These are phyloP conservation scores for Cyberlindnera americana DNA, from an alignment of 805 yeast species.

Conservation along the genomic window DNA sequence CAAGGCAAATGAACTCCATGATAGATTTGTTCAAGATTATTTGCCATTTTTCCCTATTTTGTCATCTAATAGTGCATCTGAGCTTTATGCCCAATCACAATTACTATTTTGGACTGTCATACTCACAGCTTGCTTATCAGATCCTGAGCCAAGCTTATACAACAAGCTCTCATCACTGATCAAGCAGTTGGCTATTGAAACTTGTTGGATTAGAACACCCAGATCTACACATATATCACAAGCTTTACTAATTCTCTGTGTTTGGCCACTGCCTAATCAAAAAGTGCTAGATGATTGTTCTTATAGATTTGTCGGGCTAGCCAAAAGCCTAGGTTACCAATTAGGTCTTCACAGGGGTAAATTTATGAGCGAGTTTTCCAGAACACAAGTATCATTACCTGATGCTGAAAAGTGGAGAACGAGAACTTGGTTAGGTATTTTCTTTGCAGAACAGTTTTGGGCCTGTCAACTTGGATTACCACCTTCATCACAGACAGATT, in stretches of 20 bases:
- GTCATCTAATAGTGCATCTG: conserved; percentile 65
- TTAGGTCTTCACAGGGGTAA: conserved; percentile 89
- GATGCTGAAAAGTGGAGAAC: conserved; percentile 95
- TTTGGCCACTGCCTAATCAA: conserved; percentile 92
- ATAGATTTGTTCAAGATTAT: conserved; percentile 59
- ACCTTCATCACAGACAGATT: conserved; percentile 80
- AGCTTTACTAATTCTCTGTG: conserved; percentile 76
- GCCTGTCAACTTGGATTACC: conserved; percentile 85
- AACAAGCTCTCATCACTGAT: conserved; percentile 70
- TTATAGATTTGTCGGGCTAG: conserved; percentile 82
- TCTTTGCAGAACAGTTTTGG: conserved; percentile 88
- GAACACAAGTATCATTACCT: conserved; percentile 84
- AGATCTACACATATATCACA: conserved; percentile 92
- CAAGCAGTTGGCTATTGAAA: conserved; percentile 83
- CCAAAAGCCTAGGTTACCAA: conserved; percentile 79
- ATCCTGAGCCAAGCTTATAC: conserved; percentile 82
- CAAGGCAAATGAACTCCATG: conserved; percentile 72
- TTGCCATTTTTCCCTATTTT: conserved; percentile 80
- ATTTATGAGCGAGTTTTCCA: conserved; percentile 83
- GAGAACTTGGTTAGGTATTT: conserved; percentile 85
- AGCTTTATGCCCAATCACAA: conserved; percentile 78
- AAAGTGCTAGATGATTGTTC: conserved; percentile 91
- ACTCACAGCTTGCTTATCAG: conserved; percentile 79
- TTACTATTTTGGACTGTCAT: conserved; percentile 88
- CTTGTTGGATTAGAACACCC: conserved; percentile 92